These are phyloP conservation scores for Suhomyces guaymorum DNA, from an alignment of 1,139 yeast genomes.

Conservation along the genomic window DNA sequence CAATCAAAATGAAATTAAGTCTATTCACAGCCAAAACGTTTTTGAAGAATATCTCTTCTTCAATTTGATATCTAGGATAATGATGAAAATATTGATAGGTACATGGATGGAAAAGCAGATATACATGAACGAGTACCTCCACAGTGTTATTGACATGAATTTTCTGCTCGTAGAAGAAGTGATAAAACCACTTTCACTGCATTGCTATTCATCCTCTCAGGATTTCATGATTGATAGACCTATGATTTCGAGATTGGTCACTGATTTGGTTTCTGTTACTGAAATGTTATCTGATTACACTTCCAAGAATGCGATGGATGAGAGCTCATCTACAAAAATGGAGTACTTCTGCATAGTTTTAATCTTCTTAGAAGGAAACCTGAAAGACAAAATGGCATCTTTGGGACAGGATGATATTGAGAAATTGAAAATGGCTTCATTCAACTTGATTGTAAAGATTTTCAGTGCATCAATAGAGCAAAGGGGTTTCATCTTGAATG, in stretches of 20 bases:
- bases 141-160: constrained; percentile 41
- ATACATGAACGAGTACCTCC: constrained; percentile 46
- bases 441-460: constrained; percentile 43
- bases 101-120: constrained; percentile 42
- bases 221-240: constrained; percentile 4
- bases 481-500: constrained; percentile 58
- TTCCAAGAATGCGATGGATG: constrained; percentile 36
- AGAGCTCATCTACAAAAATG: constrained; percentile 47
- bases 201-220: background rate
- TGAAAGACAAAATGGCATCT: constrained; percentile 21
- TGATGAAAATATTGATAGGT: constrained; percentile 43
- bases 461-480: constrained; percentile 52
- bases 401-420: constrained; percentile 25
- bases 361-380: constrained; percentile 32
- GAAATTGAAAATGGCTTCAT: constrained; percentile 31
- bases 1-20: too few species aligned
- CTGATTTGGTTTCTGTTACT: constrained; percentile 8
- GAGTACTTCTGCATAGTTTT: constrained; percentile 48
- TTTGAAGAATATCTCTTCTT: constrained; percentile 19
- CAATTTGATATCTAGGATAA: constrained; percentile 40
- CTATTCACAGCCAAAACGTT: constrained; percentile 2
- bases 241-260: constrained; percentile 4
- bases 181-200: constrained; percentile 21
- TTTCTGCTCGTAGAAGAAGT: constrained; percentile 37
- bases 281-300: constrained; percentile 15